Evolutionary conservation across 2,329 filamentous ascomycete genomes (phyloP).

Genomic region (Xylaria sp.): DNA sequence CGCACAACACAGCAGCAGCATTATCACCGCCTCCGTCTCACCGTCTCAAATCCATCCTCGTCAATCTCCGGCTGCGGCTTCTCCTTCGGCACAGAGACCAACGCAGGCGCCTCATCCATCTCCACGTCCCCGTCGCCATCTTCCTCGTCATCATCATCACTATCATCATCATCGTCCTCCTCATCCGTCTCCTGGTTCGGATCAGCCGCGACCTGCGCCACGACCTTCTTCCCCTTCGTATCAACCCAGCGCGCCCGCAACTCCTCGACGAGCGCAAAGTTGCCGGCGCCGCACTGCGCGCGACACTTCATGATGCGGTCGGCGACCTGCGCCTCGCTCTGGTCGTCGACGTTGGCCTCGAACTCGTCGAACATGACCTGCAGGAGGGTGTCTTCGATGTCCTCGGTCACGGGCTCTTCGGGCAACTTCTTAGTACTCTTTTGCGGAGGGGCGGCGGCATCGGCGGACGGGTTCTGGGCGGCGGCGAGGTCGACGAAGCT

Average conservation of each 20-base stretch:
- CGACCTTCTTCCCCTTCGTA: constrained; percentile 54
- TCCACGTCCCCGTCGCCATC: constrained; percentile 49
- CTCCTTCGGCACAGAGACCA: constrained; percentile 53
- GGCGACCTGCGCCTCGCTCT: constrained; percentile 70
- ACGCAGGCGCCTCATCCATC: constrained; percentile 63
- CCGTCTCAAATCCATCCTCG: constrained; percentile 76
- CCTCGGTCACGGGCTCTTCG: constrained; percentile 62
- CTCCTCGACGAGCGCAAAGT: constrained; percentile 58
- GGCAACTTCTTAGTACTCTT: constrained; percentile 17
- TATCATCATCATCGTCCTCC: constrained; percentile 53
- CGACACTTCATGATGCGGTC: constrained; percentile 64
- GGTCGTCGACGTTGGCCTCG: constrained; percentile 86
- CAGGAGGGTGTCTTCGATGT: constrained; percentile 77
- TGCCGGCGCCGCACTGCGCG: constrained; percentile 58
- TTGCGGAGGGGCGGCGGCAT: neutral
- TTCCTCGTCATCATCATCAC: constrained; percentile 53
- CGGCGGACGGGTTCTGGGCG: constrained; percentile 20
- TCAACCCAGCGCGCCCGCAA: constrained; percentile 60
- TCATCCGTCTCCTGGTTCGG: constrained; percentile 41
- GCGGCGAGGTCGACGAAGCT: constrained; percentile 50
- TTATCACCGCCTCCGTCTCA: constrained; percentile 57
- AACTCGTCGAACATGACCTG: constrained; percentile 96
- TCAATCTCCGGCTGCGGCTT: constrained; percentile 67
- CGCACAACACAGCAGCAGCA: neutral
- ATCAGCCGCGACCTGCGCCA: constrained; percentile 31